Conservation (phyloP, 495 filamentous ascomycete species). For the Neurospora pannonica region DNA sequence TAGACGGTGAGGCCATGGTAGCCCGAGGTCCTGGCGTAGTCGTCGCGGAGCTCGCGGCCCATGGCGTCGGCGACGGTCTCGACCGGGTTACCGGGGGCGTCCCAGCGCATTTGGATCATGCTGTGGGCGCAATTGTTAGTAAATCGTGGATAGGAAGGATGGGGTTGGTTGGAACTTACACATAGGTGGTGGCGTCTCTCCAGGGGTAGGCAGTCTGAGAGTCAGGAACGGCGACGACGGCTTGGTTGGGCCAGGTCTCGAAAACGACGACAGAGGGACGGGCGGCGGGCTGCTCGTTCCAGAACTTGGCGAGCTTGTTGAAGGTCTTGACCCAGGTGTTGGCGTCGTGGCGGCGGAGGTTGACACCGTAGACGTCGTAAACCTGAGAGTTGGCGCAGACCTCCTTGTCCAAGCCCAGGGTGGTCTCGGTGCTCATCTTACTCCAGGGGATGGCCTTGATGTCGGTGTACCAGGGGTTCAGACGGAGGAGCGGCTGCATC, state of each 20-base stretch:
- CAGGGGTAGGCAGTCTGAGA: background rate
- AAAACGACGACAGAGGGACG: background rate
- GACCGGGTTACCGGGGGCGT: background rate
- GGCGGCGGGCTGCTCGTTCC: background rate
- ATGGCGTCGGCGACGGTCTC: background rate
- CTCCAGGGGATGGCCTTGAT: background rate
- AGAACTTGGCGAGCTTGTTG: background rate
- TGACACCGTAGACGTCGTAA: background rate
- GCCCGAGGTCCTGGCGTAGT: slow-evolving; percentile 4
- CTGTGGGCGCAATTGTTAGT: no score
- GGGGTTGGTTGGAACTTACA: no score
- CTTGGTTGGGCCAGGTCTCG: background rate
- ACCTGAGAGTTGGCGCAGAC: background rate
- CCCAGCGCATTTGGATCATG: background rate
- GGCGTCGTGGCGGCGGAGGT: background rate
- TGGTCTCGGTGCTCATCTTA: background rate
- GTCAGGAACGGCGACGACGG: background rate
- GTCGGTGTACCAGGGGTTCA: background rate
- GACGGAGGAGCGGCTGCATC: background rate
- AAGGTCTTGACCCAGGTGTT: background rate
- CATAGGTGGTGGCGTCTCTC: background rate
- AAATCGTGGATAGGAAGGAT: no score
- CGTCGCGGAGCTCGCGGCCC: background rate
- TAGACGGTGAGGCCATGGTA: slow-evolving; percentile 19
- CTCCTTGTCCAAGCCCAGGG: background rate